Evolutionary conservation across 2,329 filamentous ascomycete genomes (phyloP), one percentile per base, ranked within the genome.

Genomic region (Daldinia eschscholtzii): DNA sequence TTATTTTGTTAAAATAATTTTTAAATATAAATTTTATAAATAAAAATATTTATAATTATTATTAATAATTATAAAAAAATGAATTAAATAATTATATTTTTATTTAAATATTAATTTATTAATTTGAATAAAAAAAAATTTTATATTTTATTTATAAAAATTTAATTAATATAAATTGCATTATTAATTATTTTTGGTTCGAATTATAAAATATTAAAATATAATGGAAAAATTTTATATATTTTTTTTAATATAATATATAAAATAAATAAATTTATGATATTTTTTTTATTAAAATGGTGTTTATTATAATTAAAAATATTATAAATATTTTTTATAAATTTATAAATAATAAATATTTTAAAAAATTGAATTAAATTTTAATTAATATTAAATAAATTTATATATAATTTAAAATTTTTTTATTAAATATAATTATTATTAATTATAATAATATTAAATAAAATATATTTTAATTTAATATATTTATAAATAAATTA

Each of bases 391-490:
- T 52, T 52, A 52, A 52, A 30, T 30, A 26, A 26, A 52, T 30
- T 30, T 30, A n/a, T 52, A 52, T 33, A 52, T 33, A 52, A 52
- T 26, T 52, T 52, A 52, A 52, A 52, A 52, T 30, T 15, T 15
- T 33, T 15, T 52, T 26, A 30, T 33, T 33, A 52, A 52, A 52
- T 13, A 30, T 52, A 33, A 52, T 52, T 52, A 52, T 52, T 52
- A 52, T 33, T 52, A 52, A 52, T 28, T 52, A 52, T n/a, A n/a
- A 52, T 52, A 52, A 52, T 26, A 13, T 52, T 33, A 33, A 52
- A 52, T 26, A 26, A 30, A 15, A 15, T 52, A 15, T 26, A 52
- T 52, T 52, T 52, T 26, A n/a, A 30, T 15, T 52, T 15, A 30
- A 52, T 52, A 52, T 52, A 33, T n/a, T n/a, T 52, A 23, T 30